Conservation (phyloP, 1,284 basidiomycete species). For the Microbotryum violaceum region DNA sequence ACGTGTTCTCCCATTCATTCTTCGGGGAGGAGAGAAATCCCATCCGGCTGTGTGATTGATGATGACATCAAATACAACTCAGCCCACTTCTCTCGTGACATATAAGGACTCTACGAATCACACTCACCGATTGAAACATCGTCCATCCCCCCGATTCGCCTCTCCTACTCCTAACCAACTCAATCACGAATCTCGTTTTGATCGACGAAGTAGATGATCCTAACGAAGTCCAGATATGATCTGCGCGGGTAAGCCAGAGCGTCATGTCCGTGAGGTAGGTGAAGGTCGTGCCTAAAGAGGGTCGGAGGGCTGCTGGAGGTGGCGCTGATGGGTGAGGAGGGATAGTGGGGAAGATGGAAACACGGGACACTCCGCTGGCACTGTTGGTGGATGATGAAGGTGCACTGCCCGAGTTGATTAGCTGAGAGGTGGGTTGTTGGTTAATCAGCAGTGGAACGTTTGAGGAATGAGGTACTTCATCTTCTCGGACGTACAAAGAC, state of each 20-base stretch:
- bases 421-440: neutral
- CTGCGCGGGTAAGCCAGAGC: neutral
- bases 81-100: neutral
- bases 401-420: neutral
- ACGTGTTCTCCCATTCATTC: neutral
- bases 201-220: neutral
- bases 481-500: neutral
- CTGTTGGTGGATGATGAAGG: neutral
- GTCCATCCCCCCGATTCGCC: neutral
- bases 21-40: neutral
- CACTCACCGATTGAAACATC: neutral
- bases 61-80: neutral
- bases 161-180: neutral
- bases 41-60: neutral
- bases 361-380: too few relatives aligned
- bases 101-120: neutral
- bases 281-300: neutral
- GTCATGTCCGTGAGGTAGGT: neutral
- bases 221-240: neutral
- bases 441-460: neutral
- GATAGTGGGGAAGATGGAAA: neutral
- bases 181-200: neutral
- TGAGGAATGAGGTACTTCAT: neutral
- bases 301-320: neutral
- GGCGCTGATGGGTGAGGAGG: neutral